Evolutionary conservation across 495 filamentous ascomycete genomes (phyloP), one percentile per base, ranked within the genome.

Genomic region (Xylaria bambusicola): DNA sequence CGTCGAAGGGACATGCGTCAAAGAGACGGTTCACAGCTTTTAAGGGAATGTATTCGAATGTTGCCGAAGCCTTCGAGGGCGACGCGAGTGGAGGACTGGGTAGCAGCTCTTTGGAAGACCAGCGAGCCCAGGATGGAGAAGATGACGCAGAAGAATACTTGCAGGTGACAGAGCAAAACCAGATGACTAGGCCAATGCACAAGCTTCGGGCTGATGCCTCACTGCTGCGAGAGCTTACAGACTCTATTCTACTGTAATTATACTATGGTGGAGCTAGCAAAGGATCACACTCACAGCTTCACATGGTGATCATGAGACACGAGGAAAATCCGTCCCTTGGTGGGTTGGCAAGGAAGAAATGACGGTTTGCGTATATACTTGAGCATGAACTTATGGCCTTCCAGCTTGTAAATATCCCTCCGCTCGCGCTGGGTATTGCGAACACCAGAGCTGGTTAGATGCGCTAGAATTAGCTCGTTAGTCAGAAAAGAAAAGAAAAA

Each of bases 51-150:
- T 78, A 77, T 55, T 66, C 68, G 6, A 76, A 62, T 53, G 73
- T 77, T 18, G 65, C 69, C 0, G 76, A 78, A 38, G 76, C 76
- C 0, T 75, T 78, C 46, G 67, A 70, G 36, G 74, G 67, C 15
- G 73, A 63, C n/a, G 56, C 67, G 15, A 61, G 63, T 2, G 36
- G 52, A 33, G 31, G n/a, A 35, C 47, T 27, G 18, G 26, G n/a
- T 7, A 17, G 20, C 29, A 21, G 35, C 26, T 5, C 20, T 8
- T 6, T 26, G 8, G n/a, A 24, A 1, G 23, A 20, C 2, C 1
- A 6, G 17, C 12, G 20, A 10, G 29, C 36, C 6, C 10, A 56
- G 0, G 42, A 48, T 15, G 54, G 31, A 7, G 54, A 48, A 27
- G 42, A 48, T 4, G 41, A 29, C 2, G 13, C 13, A 15, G 54